Evolutionary conservation across 352 stramenopile genomes (phyloP).

Genomic region (Globisporangium middletonii): DNA sequence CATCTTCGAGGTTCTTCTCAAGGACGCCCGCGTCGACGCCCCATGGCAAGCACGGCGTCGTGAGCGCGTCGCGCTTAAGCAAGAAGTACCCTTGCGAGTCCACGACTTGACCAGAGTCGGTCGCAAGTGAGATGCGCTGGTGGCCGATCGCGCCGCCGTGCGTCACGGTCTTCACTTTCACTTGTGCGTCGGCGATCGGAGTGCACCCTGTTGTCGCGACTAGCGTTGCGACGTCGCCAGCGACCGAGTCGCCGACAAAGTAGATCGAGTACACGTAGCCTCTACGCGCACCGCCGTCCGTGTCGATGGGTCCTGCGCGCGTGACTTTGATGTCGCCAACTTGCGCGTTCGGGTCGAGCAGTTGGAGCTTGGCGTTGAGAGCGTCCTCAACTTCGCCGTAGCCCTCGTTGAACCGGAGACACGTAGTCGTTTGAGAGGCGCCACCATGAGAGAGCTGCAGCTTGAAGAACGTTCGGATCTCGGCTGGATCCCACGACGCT

Average conservation of each 20-base stretch:
- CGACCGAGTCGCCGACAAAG: constrained; percentile 79
- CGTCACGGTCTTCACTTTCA: constrained; percentile 36
- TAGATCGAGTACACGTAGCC: constrained; percentile 92
- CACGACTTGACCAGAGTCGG: constrained; percentile 66
- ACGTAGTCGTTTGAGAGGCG: constrained; percentile 22
- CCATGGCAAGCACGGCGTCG: constrained; percentile 52
- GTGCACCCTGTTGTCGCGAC: constrained; percentile 19
- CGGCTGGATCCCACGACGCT: constrained; percentile 16
- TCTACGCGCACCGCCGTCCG: constrained; percentile 25
- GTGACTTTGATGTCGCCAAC: constrained; percentile 51
- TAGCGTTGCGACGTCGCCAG: constrained; percentile 76
- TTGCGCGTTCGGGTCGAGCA: constrained; percentile 21
- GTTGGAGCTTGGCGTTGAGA: constrained; percentile 18
- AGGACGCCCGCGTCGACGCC: constrained; percentile 40
- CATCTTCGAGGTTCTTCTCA: constrained; percentile 34
- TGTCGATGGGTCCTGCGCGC: constrained; percentile 27
- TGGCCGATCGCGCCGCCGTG: constrained; percentile 79
- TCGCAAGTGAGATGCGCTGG: constrained; percentile 76
- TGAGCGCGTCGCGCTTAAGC: constrained; percentile 18
- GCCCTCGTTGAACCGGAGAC: constrained; percentile 33
- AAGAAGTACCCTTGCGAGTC: constrained; percentile 56
- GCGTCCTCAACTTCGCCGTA: constrained; percentile 14
- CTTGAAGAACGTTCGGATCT: constrained; percentile 22
- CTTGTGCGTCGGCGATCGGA: constrained; percentile 19
- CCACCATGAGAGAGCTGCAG: constrained; percentile 40